Base-by-base conservation (phyloP, 768 basidiomycete genomes). In the Leccinum longicurvipes region DNA sequence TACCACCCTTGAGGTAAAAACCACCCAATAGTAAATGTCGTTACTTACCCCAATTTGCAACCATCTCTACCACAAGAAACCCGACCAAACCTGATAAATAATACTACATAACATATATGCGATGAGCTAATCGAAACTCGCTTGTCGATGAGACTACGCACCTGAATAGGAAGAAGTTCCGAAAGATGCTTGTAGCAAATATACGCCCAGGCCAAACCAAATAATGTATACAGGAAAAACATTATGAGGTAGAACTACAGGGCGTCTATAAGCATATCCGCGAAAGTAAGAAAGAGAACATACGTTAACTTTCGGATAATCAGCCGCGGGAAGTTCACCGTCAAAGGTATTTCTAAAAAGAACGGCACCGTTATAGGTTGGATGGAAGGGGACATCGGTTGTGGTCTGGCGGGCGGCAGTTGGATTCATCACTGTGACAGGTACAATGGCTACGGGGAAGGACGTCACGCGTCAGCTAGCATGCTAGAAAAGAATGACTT, bases 301-400 rank as follows among this genome's bases (percentile, higher is more conserved):
- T 70, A 97, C 94, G 55, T 84, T 87, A 69, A 98, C 91, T 84
- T 98, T 98, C 11, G 97, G 97, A 72, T 98, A 97, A 69, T 99
- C 97, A 6, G 90, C 82, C 6, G 95, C 94, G 12, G 96, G 83
- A 21, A 99, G 78, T 68, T 89, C 83, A 19, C 97, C 97, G 25
- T 87, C 77, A 67, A 98, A 98, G 2, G 79, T 83, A 71, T 97
- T 98, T 63, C 79, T 81, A 78, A 99, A 98, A 46, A 89, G 75
- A 34, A 98, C 89, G 31, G 76, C 74, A 14, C 93, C 95, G 10
- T 77, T 74, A 71, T 93, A 98, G 19, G 79, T 77, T 24, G 93
- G 87, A 66, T 97, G 94, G 48, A 74, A 79, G 27, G 83, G 76
- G 60, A 82, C 72, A 65, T 83, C 80, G 56, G 82, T 78, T 50